Percentiles rank a stretch among this genome's conserved stretches.
These are phyloP conservation scores for Halenospora varia DNA, from an alignment of 495 filamentous ascomycete genomes.

Conservation along the genomic window DNA sequence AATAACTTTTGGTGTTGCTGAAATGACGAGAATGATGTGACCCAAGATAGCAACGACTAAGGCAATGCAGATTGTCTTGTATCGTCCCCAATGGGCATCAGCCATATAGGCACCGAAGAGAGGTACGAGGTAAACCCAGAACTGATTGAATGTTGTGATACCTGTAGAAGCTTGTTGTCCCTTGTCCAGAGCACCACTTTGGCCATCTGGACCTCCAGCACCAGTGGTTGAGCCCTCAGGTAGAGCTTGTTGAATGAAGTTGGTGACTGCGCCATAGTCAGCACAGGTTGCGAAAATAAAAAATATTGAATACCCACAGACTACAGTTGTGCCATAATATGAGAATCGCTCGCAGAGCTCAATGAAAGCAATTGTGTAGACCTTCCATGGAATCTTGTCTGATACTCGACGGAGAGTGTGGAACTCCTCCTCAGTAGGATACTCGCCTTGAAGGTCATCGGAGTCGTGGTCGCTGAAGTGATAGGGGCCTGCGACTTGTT, in stretches of 20 bases:
- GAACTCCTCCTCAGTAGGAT: conserved; percentile 59
- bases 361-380: conserved; percentile 68
- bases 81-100: conserved; percentile 67
- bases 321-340: conserved; percentile 72
- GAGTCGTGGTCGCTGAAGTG: not conserved
- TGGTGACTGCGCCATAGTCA: conserved; percentile 38
- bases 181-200: conserved; percentile 62
- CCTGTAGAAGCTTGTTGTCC: conserved; percentile 64
- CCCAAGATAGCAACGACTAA: conserved; percentile 57
- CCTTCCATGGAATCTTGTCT: conserved; percentile 58
- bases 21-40: conserved; percentile 61
- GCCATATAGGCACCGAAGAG: conserved; percentile 61
- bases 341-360: conserved; percentile 78
- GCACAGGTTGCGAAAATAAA: not conserved
- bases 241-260: conserved; percentile 67
- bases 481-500: not conserved
- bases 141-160: conserved; percentile 65
- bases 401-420: conserved; percentile 58
- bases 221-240: conserved; percentile 57
- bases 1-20: conserved; percentile 59
- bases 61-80: conserved; percentile 60
- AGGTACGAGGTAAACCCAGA: conserved; percentile 73
- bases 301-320: conserved; percentile 46
- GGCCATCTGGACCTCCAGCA: conserved; percentile 33
- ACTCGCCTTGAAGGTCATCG: conserved; percentile 9